A percentile compares a stretch with the other conserved stretches of the same genome.
These are phyloP conservation scores for Serendipita sp. DNA, from an alignment of 768 basidiomycete genomes.

Conservation along the genomic window DNA sequence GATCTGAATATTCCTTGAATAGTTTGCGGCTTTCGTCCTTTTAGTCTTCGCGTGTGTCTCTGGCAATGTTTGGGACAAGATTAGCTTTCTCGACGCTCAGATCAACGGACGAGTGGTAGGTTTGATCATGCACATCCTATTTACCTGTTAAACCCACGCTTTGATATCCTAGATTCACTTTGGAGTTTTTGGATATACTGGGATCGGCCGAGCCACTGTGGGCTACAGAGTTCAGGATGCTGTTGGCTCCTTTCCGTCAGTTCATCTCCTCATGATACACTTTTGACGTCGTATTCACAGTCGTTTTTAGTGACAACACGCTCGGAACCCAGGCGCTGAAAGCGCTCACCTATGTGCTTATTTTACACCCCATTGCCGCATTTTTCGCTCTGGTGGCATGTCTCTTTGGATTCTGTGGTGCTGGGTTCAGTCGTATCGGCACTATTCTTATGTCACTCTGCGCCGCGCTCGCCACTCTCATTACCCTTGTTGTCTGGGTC, in stretches of 20 bases:
- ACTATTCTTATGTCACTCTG: conserved; percentile 64
- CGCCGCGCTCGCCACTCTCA: conserved; percentile 46
- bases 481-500: conserved; percentile 51
- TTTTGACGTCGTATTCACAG: conserved; percentile 1
- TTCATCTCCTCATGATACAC: conserved; percentile 8
- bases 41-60: conserved; percentile 43
- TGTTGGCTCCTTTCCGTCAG: conserved; percentile 27
- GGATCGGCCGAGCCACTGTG: conserved; percentile 28
- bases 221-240: conserved; percentile 38
- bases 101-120: conserved; percentile 16
- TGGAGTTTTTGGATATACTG: conserved; percentile 68
- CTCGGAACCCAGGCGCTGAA: conserved; percentile 39
- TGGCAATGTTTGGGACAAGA: conserved; percentile 32
- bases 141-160: too few species aligned
- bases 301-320: conserved; percentile 21
- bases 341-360: conserved; percentile 55
- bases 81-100: conserved; percentile 49
- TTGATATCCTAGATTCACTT: conserved; percentile 25
- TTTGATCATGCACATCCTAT: neutral
- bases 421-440: conserved; percentile 44
- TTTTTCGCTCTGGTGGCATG: conserved; percentile 48
- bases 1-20: too few species aligned
- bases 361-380: conserved; percentile 67
- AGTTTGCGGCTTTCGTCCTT: conserved; percentile 48
- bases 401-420: conserved; percentile 52